Conservation (phyloP, 2,329 filamentous ascomycete genomes). For the Aureobasidium leucospermi region DNA sequence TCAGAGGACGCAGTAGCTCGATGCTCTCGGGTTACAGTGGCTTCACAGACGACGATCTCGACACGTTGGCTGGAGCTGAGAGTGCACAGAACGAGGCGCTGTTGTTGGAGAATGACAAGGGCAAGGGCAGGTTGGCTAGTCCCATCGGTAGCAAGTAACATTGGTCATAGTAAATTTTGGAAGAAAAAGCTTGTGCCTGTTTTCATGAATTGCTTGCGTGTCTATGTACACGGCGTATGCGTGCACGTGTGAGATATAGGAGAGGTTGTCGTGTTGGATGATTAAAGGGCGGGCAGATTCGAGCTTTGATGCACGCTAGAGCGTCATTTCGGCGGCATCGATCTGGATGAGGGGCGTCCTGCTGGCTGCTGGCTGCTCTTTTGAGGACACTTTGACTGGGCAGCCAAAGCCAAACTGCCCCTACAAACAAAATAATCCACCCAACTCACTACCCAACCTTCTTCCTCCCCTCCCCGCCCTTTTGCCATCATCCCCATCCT, state of each 20-base stretch:
- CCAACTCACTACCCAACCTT: background rate
- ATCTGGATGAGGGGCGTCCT: background rate
- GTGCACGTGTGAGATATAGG: background rate
- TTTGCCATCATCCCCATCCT: background rate
- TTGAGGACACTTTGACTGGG: background rate
- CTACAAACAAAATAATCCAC: conserved; percentile 9
- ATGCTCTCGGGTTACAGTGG: conserved; percentile 46
- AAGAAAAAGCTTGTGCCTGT: conserved; percentile 2
- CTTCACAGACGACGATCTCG: conserved; percentile 37
- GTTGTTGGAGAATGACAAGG: conserved; percentile 13
- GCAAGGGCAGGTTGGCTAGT: conserved; percentile 15
- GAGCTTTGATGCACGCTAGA: conserved; percentile 1
- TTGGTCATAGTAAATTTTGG: conserved; percentile 12
- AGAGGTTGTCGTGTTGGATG: background rate
- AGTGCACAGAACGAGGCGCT: conserved; percentile 5
- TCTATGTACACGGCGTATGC: background rate
- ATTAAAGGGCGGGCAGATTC: background rate
- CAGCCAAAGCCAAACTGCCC: background rate
- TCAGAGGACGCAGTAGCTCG: conserved; percentile 42
- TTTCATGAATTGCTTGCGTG: background rate
- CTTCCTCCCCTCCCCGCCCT: background rate
- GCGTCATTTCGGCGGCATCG: background rate
- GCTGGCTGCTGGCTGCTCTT: background rate
- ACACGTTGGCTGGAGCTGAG: conserved; percentile 10
- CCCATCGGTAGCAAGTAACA: conserved; percentile 9